Evolutionary conservation across 148 eudicot species (phyloP).

Genomic region (Gaultheria prostrata): DNA sequence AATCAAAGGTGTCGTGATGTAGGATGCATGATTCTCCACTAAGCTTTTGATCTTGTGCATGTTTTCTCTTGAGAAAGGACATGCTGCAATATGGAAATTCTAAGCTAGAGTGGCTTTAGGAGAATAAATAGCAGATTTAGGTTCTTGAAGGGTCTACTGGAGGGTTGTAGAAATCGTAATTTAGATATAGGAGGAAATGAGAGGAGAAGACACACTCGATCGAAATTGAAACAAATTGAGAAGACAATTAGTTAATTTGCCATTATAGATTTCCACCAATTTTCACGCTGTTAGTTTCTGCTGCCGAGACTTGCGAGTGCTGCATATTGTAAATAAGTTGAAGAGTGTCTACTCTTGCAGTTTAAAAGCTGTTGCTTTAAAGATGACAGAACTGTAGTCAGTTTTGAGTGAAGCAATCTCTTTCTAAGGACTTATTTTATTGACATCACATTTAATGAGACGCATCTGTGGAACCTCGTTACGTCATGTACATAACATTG

Average conservation of each 20-base stretch:
- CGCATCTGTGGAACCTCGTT: not conserved
- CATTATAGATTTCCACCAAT: not conserved
- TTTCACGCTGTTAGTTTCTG: not conserved
- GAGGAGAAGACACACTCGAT: not conserved
- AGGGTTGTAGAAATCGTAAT: not conserved
- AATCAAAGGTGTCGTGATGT: not conserved
- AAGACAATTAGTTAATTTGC: not conserved
- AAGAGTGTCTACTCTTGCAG: not conserved
- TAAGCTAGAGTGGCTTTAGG: not conserved
- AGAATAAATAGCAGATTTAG: not conserved
- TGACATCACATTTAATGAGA: not conserved
- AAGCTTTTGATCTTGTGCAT: not conserved
- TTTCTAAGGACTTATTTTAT: not conserved
- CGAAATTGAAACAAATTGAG: not conserved
- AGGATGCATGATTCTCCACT: not conserved
- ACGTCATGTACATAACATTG: not conserved
- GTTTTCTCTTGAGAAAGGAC: not conserved
- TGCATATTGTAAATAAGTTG: not conserved
- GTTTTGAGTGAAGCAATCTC: slow-evolving; percentile 7
- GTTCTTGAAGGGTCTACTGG: not conserved
- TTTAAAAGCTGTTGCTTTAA: not conserved
- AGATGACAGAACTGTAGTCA: not conserved
- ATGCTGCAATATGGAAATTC: not conserved
- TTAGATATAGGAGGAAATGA: not conserved
- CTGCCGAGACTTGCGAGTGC: not conserved